Base-by-base conservation (phyloP, 805 yeast genomes). In the Pichia phayaonensis region DNA sequence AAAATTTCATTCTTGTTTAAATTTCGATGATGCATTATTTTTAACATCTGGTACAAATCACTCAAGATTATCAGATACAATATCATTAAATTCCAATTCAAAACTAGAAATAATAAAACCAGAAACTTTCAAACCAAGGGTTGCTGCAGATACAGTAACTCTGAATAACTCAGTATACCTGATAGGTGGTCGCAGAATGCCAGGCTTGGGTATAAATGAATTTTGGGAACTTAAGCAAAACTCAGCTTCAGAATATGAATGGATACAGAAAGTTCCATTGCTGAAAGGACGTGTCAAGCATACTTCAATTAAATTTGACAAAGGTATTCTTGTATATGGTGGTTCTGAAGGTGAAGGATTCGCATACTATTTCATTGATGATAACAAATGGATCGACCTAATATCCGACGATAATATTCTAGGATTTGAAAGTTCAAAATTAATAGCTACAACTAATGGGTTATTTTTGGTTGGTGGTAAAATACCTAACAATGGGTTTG, bases 111-210 rank as follows among this genome's bases (percentile, higher is more conserved):
- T 50, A 3, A 15, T n/a, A 2, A 44, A 44, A 23, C 49, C 53
- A n/a, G 26, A 44, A 1, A 6, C 13, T 8, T 52, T 52, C 18
- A 46, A 48, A 42, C 38, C 53, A 15, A 49, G 52, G 13, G 42
- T 50, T 26, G 48, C 50, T 7, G 45, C 57, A 8, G 22, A 18
- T 16, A 15, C 40, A 16, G 48, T 52, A 1, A 41, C 40, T 8
- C 23, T 46, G 12, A 38, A 24, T 3, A 27, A 31, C 6, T 8
- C 16, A 4, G 39, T 40, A 0, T 49, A 83, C 1, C 54, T 84
- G 4, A 65, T 79, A 34, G 95, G 94, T 3, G 95, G 95, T 4
- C 72, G 95, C 53, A 65, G 74, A 2, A 72, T 80, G 1, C 95
- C 95, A 0, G 73, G 75, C 2, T 61, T 63, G 11, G 66, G 71